phyloP scores from a whole-genome alignment of 2,329 filamentous ascomycete species.

The Sporothrix dimorphospora region DNA sequence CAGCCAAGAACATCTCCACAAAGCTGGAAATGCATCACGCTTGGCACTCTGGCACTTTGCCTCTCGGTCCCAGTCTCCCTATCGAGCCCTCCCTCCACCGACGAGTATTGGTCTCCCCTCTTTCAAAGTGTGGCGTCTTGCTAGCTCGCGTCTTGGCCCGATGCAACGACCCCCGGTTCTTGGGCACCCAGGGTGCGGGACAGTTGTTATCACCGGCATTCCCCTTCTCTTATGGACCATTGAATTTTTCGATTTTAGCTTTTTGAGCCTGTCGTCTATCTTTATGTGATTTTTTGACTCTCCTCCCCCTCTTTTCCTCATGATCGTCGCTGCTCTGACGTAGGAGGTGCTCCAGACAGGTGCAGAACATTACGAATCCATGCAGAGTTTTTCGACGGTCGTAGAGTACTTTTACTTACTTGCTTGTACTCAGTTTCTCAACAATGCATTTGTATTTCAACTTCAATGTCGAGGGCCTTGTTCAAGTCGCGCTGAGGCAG shows the following conservation, averaged over 20 bases:
- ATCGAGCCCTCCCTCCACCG: neutral
- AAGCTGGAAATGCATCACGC: neutral
- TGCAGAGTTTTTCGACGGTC: neutral
- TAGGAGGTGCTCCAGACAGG: neutral
- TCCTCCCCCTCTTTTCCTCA: neutral
- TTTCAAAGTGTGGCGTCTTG: constrained; percentile 21
- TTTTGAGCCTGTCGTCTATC: no score
- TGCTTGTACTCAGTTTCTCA: neutral
- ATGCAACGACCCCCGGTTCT: neutral
- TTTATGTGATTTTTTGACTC: neutral
- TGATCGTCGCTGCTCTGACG: constrained; percentile 15
- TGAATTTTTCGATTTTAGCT: no score
- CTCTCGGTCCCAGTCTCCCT: neutral
- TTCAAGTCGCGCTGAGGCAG: neutral
- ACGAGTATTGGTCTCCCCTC: neutral
- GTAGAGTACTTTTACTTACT: neutral
- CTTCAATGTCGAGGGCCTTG: neutral
- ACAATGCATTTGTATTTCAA: constrained; percentile 9
- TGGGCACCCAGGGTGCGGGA: neutral
- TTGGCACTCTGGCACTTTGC: neutral
- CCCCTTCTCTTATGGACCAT: neutral
- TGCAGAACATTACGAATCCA: neutral
- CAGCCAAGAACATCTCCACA: constrained; percentile 13
- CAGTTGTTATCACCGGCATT: constrained; percentile 12
- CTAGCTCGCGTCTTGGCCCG: constrained; percentile 16